Percentiles rank a stretch among this genome's conserved stretches.
phyloP scores from a whole-genome alignment of 768 basidiomycete genomes.

The Tricholoma hemisulphureum region DNA sequence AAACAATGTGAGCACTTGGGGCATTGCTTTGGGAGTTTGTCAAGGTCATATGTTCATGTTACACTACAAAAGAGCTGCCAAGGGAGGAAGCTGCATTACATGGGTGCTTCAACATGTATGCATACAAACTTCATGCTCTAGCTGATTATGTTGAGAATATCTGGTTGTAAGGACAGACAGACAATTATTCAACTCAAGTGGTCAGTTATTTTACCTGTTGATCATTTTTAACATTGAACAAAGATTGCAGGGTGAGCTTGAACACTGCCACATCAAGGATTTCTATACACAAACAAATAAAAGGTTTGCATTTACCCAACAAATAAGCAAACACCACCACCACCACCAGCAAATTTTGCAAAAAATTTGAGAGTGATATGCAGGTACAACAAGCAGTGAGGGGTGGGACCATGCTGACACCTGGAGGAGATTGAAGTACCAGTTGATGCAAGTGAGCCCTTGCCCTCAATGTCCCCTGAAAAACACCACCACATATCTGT shows the following conservation, averaged over 20 bases:
- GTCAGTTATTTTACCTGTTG: slow-evolving; percentile 1
- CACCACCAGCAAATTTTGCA: no score
- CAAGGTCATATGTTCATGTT: neutral
- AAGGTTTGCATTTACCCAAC: neutral
- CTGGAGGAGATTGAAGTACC: no score
- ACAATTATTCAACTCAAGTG: slow-evolving; percentile 14
- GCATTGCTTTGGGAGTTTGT: slow-evolving; percentile 1
- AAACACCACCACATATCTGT: no score
- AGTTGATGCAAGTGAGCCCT: no score
- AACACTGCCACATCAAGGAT: slow-evolving; percentile 5
- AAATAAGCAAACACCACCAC: slow-evolving; percentile 4
- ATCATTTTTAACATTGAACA: neutral
- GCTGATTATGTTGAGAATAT: slow-evolving; percentile 13
- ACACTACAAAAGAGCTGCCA: slow-evolving; percentile 7
- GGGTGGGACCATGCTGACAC: no score
- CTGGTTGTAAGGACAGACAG: slow-evolving; percentile 7
- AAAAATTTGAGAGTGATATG: no score
- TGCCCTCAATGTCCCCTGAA: no score
- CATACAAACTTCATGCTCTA: slow-evolving; percentile 11
- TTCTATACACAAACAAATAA: slow-evolving; percentile 4
- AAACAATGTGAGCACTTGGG: neutral
- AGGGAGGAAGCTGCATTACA: slow-evolving; percentile 4
- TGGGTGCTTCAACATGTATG: slow-evolving; percentile 3
- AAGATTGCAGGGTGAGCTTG: slow-evolving; percentile 10
- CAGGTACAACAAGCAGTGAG: no score